A percentile compares a stretch with the other conserved stretches of the same genome.
Conservation (phyloP, 129 eudicot genomes). For the Solidago caesia region DNA sequence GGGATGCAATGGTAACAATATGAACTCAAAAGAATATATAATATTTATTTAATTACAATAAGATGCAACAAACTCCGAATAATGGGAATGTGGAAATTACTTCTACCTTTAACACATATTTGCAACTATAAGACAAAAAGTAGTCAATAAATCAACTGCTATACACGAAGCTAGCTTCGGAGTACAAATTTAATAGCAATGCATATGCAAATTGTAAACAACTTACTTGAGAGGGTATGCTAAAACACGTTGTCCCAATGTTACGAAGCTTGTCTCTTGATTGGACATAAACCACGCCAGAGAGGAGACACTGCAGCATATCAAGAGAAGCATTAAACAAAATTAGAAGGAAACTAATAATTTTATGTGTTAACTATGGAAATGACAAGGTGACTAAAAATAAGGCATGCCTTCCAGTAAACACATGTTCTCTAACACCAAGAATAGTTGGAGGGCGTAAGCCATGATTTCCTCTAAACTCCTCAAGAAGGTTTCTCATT, state of each 20-base stretch:
- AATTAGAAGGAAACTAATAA: background rate
- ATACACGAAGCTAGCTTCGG: conserved; percentile 6
- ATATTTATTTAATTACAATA: background rate
- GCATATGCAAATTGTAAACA: conserved; percentile 15
- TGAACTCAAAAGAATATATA: background rate
- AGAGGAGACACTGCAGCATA: conserved; percentile 86
- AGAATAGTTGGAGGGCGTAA: conserved; percentile 94
- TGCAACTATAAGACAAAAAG: conserved; percentile 15
- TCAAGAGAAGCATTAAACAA: conserved; percentile 15
- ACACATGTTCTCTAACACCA: conserved; percentile 98
- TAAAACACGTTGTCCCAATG: conserved; percentile 94
- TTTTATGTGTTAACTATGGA: background rate
- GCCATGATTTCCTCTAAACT: conserved; percentile 79
- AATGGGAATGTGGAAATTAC: no score
- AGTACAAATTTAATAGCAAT: background rate
- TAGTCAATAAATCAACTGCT: conserved; percentile 1
- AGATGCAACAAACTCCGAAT: background rate
- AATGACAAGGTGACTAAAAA: conserved; percentile 4
- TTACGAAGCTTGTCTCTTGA: conserved; percentile 98
- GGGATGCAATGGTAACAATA: background rate
- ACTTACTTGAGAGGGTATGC: conserved; percentile 97
- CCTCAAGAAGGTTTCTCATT: conserved; percentile 93
- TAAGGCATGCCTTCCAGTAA: conserved; percentile 81
- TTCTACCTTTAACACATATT: background rate
- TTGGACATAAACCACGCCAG: conserved; percentile 99